phyloP scores from a whole-genome alignment of 225 moss, liverwort and hornwort species.

The Pleurozium schreberi region DNA sequence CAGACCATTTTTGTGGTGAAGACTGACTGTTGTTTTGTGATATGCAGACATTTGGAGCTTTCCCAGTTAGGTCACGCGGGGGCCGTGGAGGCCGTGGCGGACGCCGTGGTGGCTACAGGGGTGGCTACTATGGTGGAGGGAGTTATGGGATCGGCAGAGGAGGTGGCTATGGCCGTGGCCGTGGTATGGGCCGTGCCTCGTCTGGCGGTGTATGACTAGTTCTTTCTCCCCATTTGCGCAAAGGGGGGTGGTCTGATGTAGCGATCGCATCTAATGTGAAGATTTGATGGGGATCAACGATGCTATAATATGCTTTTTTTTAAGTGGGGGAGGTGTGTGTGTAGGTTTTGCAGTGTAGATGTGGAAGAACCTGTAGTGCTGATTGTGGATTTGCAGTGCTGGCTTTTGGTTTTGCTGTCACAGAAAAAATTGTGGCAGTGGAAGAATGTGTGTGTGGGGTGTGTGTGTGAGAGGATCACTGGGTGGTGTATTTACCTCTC shows the following conservation, averaged over 20 bases:
- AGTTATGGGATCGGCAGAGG: conserved; percentile 55
- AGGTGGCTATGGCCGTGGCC: conserved; percentile 66
- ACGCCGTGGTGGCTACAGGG: conserved; percentile 57
- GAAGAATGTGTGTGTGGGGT: not conserved
- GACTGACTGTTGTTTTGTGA: not conserved
- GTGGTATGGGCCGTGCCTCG: conserved; percentile 53
- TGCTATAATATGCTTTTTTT: not conserved
- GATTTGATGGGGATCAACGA: not conserved
- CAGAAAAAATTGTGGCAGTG: not conserved
- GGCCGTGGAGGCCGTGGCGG: conserved; percentile 65
- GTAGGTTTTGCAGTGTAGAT: conserved; percentile 4
- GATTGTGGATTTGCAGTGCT: conserved; percentile 4
- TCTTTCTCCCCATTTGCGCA: not conserved
- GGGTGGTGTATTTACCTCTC: not conserved
- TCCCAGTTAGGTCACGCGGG: conserved; percentile 72
- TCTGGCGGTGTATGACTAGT: conserved; percentile 27
- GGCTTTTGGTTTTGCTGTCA: conserved; percentile 2
- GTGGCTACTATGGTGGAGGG: conserved; percentile 53
- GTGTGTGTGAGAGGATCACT: not conserved
- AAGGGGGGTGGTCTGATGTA: not conserved
- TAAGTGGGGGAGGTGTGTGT: not conserved
- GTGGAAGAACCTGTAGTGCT: not conserved
- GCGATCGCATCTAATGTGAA: not conserved
- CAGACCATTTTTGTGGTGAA: not conserved
- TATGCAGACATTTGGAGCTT: conserved; percentile 75